These are phyloP conservation scores for Alternaria infectoria DNA, from an alignment of 2,329 filamentous ascomycete genomes.

Conservation along the genomic window DNA sequence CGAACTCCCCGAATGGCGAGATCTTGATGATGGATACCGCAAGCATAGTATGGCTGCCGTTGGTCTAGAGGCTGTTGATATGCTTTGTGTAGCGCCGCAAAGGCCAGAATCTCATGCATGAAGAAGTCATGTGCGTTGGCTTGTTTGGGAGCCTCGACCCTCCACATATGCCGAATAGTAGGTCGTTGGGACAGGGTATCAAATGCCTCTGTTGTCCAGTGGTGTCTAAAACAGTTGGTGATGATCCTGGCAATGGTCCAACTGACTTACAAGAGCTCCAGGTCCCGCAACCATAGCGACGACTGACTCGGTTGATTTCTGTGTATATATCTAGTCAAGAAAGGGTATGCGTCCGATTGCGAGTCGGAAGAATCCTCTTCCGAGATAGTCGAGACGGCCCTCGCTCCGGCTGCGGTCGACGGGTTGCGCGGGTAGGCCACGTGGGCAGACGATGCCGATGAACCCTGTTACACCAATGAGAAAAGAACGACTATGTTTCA, in stretches of 20 bases:
- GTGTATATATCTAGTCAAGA: constrained; percentile 40
- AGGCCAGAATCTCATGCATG: constrained; percentile 51
- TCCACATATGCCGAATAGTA: constrained; percentile 43
- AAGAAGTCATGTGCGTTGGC: constrained; percentile 46
- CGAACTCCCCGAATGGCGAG: constrained; percentile 43
- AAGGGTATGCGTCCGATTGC: constrained; percentile 39
- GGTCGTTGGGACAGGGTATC: constrained; percentile 30
- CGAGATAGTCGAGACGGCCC: constrained; percentile 13
- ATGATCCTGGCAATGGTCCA: not conserved
- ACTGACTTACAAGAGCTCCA: constrained; percentile 43
- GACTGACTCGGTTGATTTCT: constrained; percentile 24
- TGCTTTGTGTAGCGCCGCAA: constrained; percentile 49
- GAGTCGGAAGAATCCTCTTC: constrained; percentile 36
- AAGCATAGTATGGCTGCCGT: constrained; percentile 36
- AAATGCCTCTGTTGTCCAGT: constrained; percentile 40
- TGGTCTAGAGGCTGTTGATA: constrained; percentile 33
- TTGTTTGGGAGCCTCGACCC: constrained; percentile 41
- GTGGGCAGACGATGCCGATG: constrained; percentile 16
- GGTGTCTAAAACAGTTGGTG: constrained; percentile 33
- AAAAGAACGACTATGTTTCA: not conserved
- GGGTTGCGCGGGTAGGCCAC: constrained; percentile 33
- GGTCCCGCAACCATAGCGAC: constrained; percentile 40
- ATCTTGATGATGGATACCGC: constrained; percentile 48
- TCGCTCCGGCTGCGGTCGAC: constrained; percentile 12
- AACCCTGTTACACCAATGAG: constrained; percentile 14